Base-by-base conservation (phyloP, 176 grass and related monocot species). In the Miscanthus lutarioriparius region DNA sequence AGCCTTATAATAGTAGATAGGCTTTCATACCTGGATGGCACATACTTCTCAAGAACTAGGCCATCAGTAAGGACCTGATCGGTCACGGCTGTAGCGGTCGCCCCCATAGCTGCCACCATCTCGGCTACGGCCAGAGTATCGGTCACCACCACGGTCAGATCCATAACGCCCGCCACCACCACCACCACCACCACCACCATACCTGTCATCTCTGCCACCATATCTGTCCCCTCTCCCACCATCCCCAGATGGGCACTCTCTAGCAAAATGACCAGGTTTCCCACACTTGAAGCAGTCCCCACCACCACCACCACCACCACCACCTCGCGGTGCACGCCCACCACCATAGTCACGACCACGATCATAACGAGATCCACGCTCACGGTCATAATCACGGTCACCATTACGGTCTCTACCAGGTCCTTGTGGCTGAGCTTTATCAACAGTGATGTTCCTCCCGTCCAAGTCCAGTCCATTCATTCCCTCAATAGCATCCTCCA, bases 401-500 rank as follows among this genome's bases (percentile, higher is more conserved):
- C 92, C 86, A 8, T 90, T 92, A 6, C 92, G 89, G 5, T 94
- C 91, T 36, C 96, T 94, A 15, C 92, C 93, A 59, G 22, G 74
- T 10, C 93, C 88, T 58, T 94, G 93, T 72, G 91, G 91, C 82
- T 94, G 96, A 84, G 96, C 93, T 83, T 95, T 86, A 58, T 96
- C 93, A n/a, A 99, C 93, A 35, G 88, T 94, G 75, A 96, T 99
- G 37, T 76, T 78, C 70, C 93, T 91, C 10, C 96, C 96, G 27
- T 96, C 93, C 59, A 99, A 82, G 70, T 85, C 78, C 81, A 90
- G 58, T 58, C 93, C 96, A 85, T 99, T 99, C 96, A 99, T 99
- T 45, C 81, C 94, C 74, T 99, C 96, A 76, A 99, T 99, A 72
- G 96, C 96, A 65, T 96, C 96, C 61, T 94, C 86, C 96, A 99